phyloP scores from a whole-genome alignment of 2,329 filamentous ascomycete species.

The Alternaria triticimaculans region DNA sequence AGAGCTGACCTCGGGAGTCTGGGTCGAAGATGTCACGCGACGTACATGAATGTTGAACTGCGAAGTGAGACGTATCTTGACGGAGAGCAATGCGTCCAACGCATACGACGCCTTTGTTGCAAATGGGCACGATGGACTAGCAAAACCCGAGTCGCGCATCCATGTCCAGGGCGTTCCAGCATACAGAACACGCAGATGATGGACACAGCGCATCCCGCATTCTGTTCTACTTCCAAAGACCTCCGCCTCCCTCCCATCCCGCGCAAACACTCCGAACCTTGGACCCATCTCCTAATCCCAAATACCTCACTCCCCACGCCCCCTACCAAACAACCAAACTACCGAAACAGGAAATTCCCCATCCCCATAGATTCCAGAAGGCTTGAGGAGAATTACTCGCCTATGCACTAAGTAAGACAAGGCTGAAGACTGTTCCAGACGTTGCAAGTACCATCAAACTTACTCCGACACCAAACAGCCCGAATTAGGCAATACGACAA shows the following conservation, averaged over 20 bases:
- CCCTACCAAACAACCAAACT: not conserved
- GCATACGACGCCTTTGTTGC: no score
- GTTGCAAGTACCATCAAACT: not conserved
- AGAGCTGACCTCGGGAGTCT: not conserved
- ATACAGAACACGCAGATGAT: not conserved
- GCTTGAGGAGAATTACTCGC: not conserved
- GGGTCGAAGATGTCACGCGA: not conserved
- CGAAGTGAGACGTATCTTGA: not conserved
- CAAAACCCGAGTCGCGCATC: not conserved
- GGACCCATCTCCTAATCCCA: not conserved
- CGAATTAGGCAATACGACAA: not conserved
- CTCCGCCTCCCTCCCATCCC: not conserved
- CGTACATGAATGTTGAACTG: not conserved
- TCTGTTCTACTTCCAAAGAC: no score
- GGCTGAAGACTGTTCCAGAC: not conserved
- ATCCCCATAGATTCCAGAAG: not conserved
- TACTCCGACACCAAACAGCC: not conserved
- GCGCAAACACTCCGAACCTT: not conserved
- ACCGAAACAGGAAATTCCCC: not conserved
- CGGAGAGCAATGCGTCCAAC: no score
- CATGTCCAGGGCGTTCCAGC: not conserved
- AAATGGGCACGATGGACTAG: not conserved
- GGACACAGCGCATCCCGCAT: not conserved
- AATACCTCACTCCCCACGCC: not conserved
- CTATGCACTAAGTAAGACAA: not conserved